These are phyloP conservation scores for Mesostigma viride DNA, from an alignment of 139 green algal species.

Conservation along the genomic window DNA sequence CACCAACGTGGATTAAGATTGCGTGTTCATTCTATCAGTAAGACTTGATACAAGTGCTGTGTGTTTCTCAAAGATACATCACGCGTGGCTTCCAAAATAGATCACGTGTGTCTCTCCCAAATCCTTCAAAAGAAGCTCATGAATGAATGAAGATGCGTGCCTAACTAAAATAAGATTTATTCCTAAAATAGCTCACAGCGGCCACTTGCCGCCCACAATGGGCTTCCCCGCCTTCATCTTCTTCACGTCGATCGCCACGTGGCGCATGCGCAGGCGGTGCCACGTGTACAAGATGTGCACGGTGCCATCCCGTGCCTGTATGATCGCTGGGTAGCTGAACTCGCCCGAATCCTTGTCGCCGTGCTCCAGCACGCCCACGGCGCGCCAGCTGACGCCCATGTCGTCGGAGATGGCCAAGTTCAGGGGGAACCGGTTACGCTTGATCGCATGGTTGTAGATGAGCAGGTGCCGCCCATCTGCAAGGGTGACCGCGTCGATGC, in stretches of 20 bases:
- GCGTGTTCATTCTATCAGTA: too few species aligned
- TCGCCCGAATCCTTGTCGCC: background rate
- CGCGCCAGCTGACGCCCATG: conserved; percentile 6
- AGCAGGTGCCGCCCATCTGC: conserved; percentile 9
- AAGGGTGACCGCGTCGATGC: conserved; percentile 17
- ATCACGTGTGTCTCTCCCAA: too few species aligned
- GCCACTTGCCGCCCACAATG: too few species aligned
- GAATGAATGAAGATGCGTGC: too few species aligned
- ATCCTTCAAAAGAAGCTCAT: too few species aligned
- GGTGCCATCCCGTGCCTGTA: conserved; percentile 3
- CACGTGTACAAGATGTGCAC: conserved; percentile 23
- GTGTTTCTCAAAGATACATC: too few species aligned
- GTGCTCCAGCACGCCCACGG: background rate
- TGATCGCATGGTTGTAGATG: conserved; percentile 13
- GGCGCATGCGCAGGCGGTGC: conserved; percentile 4
- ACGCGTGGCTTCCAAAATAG: too few species aligned
- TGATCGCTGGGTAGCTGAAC: conserved; percentile 19
- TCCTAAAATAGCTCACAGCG: too few species aligned
- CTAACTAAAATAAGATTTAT: too few species aligned
- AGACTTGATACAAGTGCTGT: too few species aligned
- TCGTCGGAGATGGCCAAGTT: conserved; percentile 9
- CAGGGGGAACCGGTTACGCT: background rate
- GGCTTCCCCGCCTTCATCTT: too few species aligned
- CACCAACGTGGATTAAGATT: too few species aligned
- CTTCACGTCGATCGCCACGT: conserved; percentile 20